Evolutionary conservation across 345 rosid species (phyloP), one percentile per base, ranked within the genome.

Genomic region (Rhizophora apiculata): DNA sequence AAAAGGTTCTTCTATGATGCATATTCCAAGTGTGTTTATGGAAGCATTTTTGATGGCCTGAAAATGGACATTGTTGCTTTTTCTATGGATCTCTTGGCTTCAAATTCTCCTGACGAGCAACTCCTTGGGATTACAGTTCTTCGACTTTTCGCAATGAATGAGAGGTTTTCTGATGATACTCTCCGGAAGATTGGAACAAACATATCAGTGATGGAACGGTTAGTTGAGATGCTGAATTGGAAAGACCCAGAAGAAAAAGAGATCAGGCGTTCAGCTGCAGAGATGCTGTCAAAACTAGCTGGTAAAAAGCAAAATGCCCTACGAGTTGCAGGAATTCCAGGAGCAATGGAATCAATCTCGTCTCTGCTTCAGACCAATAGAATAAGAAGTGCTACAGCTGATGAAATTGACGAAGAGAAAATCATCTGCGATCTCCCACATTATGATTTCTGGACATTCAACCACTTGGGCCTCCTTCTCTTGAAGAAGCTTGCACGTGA

Each of bases 151-250:
- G 74, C 84, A 0, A 32, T 34, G 19, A 89, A 69, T 27, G 68
- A 71, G 24, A 65, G 70, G 72, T 91, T 75, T 68, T 88, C 96
- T 1, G 84, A 85, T 11, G 97, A 93, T 46, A 89, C 98, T 8
- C 85, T 93, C 55, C 88, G 86, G 82, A 93, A 93, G 83, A 85
- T 93, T 9, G 98, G 96, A 34, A 86, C 84, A 20, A 85, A 83
- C 53, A 77, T 89, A 8, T 64, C 79, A 0, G 90, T 85, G 22
- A 83, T 93, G 4, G 98, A 91, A 75, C 77, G 96, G 76, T 76
- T 89, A 43, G 90, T 91, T 16, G 98, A 93, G 83, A 89, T 91
- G 87, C 64, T 91, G 86, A 93, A 93, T 69, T 93, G 97, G 98
- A 93, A 89, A 78, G 92, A 87, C 74, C 85, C 79, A n/a, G 84